Percentiles rank a stretch among this genome's conserved stretches.
Evolutionary conservation across 2,329 filamentous ascomycete genomes (phyloP).

Genomic region (Trichoderma aggressivum): DNA sequence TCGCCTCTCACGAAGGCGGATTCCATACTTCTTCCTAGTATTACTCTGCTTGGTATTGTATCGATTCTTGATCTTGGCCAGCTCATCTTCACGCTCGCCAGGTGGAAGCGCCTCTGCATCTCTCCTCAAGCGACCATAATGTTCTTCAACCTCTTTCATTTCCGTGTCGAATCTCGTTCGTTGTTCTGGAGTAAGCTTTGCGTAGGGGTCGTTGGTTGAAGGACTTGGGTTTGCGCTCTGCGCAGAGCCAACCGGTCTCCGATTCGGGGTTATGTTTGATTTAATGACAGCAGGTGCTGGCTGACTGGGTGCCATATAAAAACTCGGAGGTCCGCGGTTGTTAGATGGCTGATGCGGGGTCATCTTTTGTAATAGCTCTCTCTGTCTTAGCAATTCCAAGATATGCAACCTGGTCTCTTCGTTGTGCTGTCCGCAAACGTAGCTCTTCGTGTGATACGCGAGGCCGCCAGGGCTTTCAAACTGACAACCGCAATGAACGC

Average conservation of each 20-base stretch:
- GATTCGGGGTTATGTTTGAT: neutral
- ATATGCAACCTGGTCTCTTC: constrained; percentile 13
- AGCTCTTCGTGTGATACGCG: constrained; percentile 43
- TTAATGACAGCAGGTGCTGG: neutral
- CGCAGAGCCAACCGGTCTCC: neutral
- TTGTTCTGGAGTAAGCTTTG: constrained; percentile 38
- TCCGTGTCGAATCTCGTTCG: constrained; percentile 27
- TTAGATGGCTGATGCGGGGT: neutral
- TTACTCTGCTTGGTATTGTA: constrained; percentile 55
- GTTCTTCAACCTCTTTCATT: constrained; percentile 31
- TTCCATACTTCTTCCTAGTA: constrained; percentile 58
- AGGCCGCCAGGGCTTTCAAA: constrained; percentile 43
- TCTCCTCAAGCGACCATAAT: constrained; percentile 40
- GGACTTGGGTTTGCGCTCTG: constrained; percentile 18
- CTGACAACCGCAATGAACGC: constrained; percentile 42
- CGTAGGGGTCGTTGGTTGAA: constrained; percentile 40
- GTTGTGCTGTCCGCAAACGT: constrained; percentile 45
- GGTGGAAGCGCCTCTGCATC: constrained; percentile 38
- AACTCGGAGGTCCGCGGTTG: neutral
- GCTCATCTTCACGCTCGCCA: constrained; percentile 29
- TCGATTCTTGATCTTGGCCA: constrained; percentile 48
- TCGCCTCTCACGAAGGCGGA: constrained; percentile 49
- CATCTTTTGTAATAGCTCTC: neutral
- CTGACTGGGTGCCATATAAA: neutral
- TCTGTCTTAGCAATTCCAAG: neutral